These are phyloP conservation scores for Blepharisma stoltei DNA, from an alignment of 73 alveolate genomes.

Conservation along the genomic window DNA sequence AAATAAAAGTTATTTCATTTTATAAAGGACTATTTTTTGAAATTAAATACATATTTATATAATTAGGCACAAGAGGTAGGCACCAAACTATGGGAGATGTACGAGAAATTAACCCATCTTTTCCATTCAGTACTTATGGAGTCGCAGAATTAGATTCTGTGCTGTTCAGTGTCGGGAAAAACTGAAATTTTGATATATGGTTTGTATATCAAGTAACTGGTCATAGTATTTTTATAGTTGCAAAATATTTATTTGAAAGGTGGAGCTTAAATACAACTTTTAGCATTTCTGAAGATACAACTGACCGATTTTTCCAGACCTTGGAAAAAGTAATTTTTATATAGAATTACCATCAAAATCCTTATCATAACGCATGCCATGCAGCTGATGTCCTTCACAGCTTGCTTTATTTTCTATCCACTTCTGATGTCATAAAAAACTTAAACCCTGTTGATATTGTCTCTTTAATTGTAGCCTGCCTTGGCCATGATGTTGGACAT, in stretches of 20 bases:
- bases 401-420: constrained; percentile 34
- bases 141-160: neutral
- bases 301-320: constrained; percentile 10
- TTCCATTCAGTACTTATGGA: neutral
- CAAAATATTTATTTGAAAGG: neutral
- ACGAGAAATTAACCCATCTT: neutral
- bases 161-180: constrained; percentile 25
- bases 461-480: constrained; percentile 42
- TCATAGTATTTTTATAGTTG: neutral
- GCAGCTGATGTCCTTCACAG: constrained; percentile 67
- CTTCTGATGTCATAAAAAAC: constrained; percentile 36
- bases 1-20: too few species aligned
- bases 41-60: too few species aligned
- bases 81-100: neutral
- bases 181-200: constrained; percentile 34
- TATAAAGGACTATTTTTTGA: too few species aligned
- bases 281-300: neutral
- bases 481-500: constrained; percentile 55
- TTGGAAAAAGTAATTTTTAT: constrained; percentile 6
- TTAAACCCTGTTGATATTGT: constrained; percentile 34
- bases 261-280: constrained; percentile 20
- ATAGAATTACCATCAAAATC: constrained; percentile 33
- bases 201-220: constrained; percentile 10
- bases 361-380: constrained; percentile 64
- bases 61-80: too few species aligned